Conservation (phyloP, 306 rosid species). For the Alnus rubra region DNA sequence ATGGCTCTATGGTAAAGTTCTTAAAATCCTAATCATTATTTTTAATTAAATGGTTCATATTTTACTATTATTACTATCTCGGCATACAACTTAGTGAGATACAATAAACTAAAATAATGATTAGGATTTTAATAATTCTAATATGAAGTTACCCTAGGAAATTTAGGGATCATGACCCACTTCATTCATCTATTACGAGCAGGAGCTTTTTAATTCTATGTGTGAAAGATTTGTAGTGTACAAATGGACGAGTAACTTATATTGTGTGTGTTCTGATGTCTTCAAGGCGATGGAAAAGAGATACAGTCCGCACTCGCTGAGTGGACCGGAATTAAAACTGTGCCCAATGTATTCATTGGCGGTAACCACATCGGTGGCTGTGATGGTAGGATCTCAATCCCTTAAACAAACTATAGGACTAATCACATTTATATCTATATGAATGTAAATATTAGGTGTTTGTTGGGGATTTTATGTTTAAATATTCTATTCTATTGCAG, state of each 20-base stretch:
- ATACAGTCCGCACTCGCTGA: constrained; percentile 64
- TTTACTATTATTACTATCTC: too few relatives aligned
- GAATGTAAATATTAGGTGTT: neutral
- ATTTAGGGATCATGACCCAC: neutral
- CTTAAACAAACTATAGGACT: neutral
- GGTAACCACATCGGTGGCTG: constrained; percentile 96
- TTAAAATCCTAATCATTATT: neutral
- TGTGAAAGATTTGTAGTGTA: too few relatives aligned
- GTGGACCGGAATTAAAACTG: constrained; percentile 80
- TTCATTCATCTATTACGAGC: neutral
- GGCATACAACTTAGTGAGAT: too few relatives aligned
- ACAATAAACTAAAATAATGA: neutral
- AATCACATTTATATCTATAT: neutral
- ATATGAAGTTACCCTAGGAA: neutral
- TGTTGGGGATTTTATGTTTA: neutral
- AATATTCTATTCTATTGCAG: constrained; percentile 42
- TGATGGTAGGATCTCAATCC: constrained; percentile 54
- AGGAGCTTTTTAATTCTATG: neutral
- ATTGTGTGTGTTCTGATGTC: constrained; percentile 17
- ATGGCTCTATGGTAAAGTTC: neutral
- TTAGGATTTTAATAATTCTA: neutral
- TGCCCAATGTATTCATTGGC: constrained; percentile 89
- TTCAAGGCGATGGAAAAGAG: constrained; percentile 78
- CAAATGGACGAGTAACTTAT: neutral
- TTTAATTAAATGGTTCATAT: neutral